These are phyloP conservation scores for Euphorbia schlechtendalii DNA, from an alignment of 441 rosid species.

Conservation along the genomic window DNA sequence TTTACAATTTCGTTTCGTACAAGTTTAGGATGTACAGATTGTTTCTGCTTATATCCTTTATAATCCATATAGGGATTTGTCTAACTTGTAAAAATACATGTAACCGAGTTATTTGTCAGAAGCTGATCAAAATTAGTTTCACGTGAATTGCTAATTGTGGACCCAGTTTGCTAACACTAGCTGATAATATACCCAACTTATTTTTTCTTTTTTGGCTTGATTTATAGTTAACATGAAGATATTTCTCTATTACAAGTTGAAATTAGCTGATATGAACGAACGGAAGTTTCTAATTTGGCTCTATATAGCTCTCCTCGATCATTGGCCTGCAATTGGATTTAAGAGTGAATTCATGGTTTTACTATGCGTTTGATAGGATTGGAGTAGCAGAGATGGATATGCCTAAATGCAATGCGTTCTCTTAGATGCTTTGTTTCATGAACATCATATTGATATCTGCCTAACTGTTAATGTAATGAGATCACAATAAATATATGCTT, in stretches of 20 bases:
- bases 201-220: not conserved
- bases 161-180: not conserved
- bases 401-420: not conserved
- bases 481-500: not conserved
- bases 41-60: not conserved
- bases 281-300: not conserved
- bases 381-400: not conserved
- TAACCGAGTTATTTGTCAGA: conserved; percentile 1
- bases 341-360: not conserved
- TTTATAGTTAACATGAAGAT: conserved; percentile 1
- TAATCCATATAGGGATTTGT: not conserved
- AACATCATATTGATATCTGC: not conserved
- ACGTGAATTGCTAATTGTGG: not conserved
- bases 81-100: not conserved
- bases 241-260: not conserved
- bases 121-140: not conserved
- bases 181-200: not conserved
- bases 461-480: not conserved
- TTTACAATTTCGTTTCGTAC: not conserved
- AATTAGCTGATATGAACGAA: not conserved
- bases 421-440: not conserved
- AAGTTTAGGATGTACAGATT: not conserved
- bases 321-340: not conserved
- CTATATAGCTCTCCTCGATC: not conserved
- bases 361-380: not conserved